Conservation (phyloP, 2,329 filamentous ascomycete species). For the Pleomassaria siparia region DNA sequence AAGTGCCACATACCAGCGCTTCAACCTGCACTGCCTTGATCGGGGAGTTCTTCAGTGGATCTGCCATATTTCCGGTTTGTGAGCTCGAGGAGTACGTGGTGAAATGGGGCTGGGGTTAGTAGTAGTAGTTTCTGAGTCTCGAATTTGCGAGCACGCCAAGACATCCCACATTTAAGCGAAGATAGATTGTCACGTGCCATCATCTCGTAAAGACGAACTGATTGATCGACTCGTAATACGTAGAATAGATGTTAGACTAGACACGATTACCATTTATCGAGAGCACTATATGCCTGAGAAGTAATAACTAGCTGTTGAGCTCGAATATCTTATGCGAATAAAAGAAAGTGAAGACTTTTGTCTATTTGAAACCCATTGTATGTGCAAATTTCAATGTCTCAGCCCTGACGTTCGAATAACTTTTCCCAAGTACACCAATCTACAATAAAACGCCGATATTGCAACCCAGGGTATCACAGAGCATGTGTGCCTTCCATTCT, state of each 20-base stretch:
- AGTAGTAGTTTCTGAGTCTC: not conserved
- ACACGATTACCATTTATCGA: too few species aligned
- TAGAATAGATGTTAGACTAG: too few species aligned
- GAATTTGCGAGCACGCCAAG: slow-evolving; percentile 1
- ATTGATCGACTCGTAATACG: too few species aligned
- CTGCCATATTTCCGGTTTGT: slow-evolving; percentile 34
- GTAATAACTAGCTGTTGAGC: too few species aligned
- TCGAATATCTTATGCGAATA: too few species aligned
- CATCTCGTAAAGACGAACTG: not conserved
- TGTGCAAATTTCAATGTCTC: too few species aligned
- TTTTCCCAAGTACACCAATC: too few species aligned
- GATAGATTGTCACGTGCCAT: not conserved
- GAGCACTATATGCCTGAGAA: too few species aligned
- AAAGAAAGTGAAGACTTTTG: too few species aligned
- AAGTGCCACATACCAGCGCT: slow-evolving; percentile 71
- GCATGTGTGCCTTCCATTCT: not conserved
- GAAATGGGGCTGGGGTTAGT: slow-evolving; percentile 13
- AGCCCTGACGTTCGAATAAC: too few species aligned
- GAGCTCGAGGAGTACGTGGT: slow-evolving; percentile 16
- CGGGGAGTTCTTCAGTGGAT: slow-evolving; percentile 49
- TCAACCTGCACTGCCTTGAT: slow-evolving; percentile 91
- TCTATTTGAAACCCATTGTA: too few species aligned
- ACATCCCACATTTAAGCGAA: slow-evolving; percentile 3
- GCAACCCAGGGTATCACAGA: not conserved
- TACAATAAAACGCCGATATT: not conserved